Evolutionary conservation across 768 basidiomycete species (phyloP).

Genomic region (Boletus fagicola): DNA sequence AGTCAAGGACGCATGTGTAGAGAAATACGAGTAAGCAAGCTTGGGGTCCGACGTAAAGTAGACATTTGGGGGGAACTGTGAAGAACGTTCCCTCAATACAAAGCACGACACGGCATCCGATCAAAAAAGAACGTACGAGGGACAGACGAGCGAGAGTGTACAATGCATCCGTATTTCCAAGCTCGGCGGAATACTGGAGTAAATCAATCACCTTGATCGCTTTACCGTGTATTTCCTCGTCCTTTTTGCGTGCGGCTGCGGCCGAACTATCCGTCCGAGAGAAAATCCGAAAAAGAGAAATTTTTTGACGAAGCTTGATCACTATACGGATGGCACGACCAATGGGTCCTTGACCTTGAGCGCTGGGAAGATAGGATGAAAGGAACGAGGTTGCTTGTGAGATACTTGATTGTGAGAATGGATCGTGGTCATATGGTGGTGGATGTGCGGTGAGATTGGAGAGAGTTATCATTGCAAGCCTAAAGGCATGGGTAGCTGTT

Average conservation of each 20-base stretch:
- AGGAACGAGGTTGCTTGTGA: constrained; percentile 51
- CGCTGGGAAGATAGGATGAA: constrained; percentile 64
- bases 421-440: constrained; percentile 54
- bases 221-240: constrained; percentile 66
- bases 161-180: constrained; percentile 73
- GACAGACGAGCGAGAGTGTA: constrained; percentile 66
- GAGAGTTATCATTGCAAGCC: constrained; percentile 68
- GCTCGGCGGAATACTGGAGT: constrained; percentile 74
- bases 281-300: constrained; percentile 47
- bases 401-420: constrained; percentile 36
- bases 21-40: constrained; percentile 62
- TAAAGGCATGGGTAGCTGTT: constrained; percentile 71
- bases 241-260: constrained; percentile 48
- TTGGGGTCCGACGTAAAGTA: constrained; percentile 62
- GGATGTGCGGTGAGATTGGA: constrained; percentile 61
- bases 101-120: not conserved
- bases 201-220: constrained; percentile 82
- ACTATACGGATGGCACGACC: constrained; percentile 67
- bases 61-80: constrained; percentile 69
- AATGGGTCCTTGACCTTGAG: constrained; percentile 76
- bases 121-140: constrained; percentile 46
- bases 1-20: constrained; percentile 59
- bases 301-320: constrained; percentile 61
- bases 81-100: not conserved
- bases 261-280: constrained; percentile 42